phyloP scores from a whole-genome alignment of 208 protist species.

The Wallacemonas collosoma region DNA sequence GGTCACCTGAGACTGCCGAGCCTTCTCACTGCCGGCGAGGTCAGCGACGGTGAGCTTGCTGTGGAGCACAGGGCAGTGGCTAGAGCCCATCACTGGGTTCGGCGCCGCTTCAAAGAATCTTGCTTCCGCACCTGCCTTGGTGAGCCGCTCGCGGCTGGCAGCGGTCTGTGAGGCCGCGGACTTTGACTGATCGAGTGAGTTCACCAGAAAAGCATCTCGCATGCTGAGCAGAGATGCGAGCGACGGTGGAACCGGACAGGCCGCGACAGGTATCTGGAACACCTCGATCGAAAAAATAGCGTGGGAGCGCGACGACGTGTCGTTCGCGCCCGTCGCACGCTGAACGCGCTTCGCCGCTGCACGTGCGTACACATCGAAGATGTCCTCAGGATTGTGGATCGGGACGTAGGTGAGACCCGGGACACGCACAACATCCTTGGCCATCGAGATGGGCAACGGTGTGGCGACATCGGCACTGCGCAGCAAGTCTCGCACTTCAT shows the following conservation, averaged over 20 bases:
- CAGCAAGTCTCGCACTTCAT: slow-evolving; percentile 78
- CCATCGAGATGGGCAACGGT: slow-evolving; percentile 41
- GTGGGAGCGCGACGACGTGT: slow-evolving; percentile 87
- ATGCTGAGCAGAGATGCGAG: slow-evolving; percentile 37
- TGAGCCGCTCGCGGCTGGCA: not conserved
- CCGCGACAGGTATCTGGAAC: slow-evolving; percentile 45
- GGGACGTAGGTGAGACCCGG: slow-evolving; percentile 42
- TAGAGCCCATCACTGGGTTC: slow-evolving; percentile 29
- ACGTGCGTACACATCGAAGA: slow-evolving; percentile 43
- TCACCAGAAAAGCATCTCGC: slow-evolving; percentile 27
- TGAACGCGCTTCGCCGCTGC: slow-evolving; percentile 52
- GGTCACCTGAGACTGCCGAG: slow-evolving; percentile 52
- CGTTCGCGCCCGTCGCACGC: slow-evolving; percentile 79
- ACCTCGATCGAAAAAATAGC: slow-evolving; percentile 83
- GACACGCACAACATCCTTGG: slow-evolving; percentile 43
- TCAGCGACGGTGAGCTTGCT: slow-evolving; percentile 86
- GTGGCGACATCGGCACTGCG: slow-evolving; percentile 12
- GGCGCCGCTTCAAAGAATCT: slow-evolving; percentile 36
- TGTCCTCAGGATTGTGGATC: slow-evolving; percentile 36
- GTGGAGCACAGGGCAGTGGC: slow-evolving; percentile 49
- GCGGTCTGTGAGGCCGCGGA: not conserved
- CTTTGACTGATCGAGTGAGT: slow-evolving; percentile 2
- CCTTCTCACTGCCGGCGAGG: slow-evolving; percentile 90
- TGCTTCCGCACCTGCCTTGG: not conserved
- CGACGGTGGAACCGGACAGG: slow-evolving; percentile 22